phyloP scores from a whole-genome alignment of 805 yeast species.

The Kodamaea laetipori region DNA sequence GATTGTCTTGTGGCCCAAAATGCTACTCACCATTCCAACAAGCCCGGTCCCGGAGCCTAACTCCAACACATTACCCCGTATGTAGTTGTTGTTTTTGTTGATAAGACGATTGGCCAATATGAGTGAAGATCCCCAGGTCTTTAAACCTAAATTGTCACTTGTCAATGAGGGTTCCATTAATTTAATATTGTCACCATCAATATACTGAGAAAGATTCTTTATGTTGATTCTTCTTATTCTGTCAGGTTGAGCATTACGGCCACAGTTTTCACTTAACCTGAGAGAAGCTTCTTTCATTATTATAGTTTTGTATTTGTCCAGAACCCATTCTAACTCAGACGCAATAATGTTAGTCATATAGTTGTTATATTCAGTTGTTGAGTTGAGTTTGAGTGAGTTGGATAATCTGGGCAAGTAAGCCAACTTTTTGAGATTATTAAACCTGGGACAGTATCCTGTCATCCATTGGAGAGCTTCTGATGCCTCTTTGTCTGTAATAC shows the following conservation, averaged over 20 bases:
- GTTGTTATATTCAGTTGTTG: slow-evolving; percentile 42
- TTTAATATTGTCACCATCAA: slow-evolving; percentile 23
- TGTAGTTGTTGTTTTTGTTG: slow-evolving; percentile 19
- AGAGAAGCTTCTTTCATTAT: slow-evolving; percentile 60
- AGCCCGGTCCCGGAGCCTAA: slow-evolving; percentile 97
- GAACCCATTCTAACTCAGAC: slow-evolving; percentile 50
- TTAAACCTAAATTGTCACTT: slow-evolving; percentile 82
- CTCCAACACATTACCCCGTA: slow-evolving; percentile 53
- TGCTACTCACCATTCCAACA: slow-evolving; percentile 70
- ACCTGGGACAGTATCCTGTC: slow-evolving; percentile 31
- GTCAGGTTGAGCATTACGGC: slow-evolving; percentile 80
- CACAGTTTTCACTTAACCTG: slow-evolving; percentile 78
- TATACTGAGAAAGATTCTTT: slow-evolving; percentile 26
- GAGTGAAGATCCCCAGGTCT: slow-evolving; percentile 94
- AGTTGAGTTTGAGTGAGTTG: slow-evolving; percentile 27
- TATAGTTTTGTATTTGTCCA: slow-evolving; percentile 28
- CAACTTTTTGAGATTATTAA: slow-evolving; percentile 25
- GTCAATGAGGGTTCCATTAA: slow-evolving; percentile 85
- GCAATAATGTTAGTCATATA: slow-evolving; percentile 55
- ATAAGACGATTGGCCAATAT: slow-evolving; percentile 61
- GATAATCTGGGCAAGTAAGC: slow-evolving; percentile 30
- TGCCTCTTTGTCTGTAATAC: slow-evolving; percentile 28
- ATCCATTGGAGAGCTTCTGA: slow-evolving; percentile 49
- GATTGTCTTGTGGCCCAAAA: slow-evolving; percentile 50
- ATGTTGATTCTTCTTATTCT: slow-evolving; percentile 61